Evolutionary conservation across 2,329 filamentous ascomycete species (phyloP), one percentile per base, ranked within the genome.

Genomic region (Hypoxylon rubiginosum): DNA sequence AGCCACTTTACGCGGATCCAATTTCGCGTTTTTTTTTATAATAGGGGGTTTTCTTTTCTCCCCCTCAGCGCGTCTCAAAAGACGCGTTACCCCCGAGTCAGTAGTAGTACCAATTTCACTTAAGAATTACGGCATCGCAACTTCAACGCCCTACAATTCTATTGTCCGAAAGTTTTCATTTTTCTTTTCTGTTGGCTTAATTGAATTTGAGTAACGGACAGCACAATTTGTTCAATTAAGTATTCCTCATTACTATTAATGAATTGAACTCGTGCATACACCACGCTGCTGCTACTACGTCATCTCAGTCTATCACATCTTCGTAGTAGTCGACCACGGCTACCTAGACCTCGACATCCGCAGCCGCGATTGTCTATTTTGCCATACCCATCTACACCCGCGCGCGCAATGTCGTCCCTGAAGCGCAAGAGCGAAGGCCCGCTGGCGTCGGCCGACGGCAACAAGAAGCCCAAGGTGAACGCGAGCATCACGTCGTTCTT

Each of bases 401-500:
- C 15, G 17, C 41, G 30, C 72, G 74, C 66, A 59, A 88, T 88
- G 85, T 84, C 85, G 51, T 82, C 85, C 10, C 80, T 88, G 68
- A 93, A 93, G 81, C 89, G 91, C 72, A 92, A 92, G 81, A 86
- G 86, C 46, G 82, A 79, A 61, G 81, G 83, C 58, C 75, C 83
- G 21, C 71, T 79, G 5, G 75, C 80, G 10, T 79, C 78, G 28
- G 70, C 77, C 0, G 88, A 90, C 46, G 75, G 84, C 30, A 93
- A 92, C 49, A 94, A 94, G 79, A 94, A 94, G 78, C 77, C 89
- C 63, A 93, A 91, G 79, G 83, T 86, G 57, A 91, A 96, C 75
- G 88, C 85, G 67, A 94, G 85, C 81, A 97, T 99, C 76, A 94
- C 91, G 28, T 92, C 93, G 15, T 98, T 98, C 85, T 98, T 99